Percentiles rank a stretch among this genome's conserved stretches.
These are phyloP conservation scores for Trichophyton schoenleinii DNA, from an alignment of 2,329 filamentous ascomycete genomes.

Conservation along the genomic window DNA sequence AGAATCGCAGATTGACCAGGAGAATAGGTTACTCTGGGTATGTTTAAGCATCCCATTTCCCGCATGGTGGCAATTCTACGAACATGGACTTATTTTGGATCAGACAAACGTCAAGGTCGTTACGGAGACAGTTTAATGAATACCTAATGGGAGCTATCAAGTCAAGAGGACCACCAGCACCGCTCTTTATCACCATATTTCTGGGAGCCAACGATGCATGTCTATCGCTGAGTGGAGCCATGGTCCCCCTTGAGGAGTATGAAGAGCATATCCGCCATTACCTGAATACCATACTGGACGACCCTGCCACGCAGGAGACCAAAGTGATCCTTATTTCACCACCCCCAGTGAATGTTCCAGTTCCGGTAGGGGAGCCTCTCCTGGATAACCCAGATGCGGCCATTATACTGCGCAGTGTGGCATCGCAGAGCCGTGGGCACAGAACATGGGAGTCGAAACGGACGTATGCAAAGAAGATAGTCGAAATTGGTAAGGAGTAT, in stretches of 20 bases:
- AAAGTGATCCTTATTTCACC: constrained; percentile 29
- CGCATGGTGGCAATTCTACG: not conserved
- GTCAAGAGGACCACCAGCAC: constrained; percentile 14
- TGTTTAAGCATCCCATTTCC: not conserved
- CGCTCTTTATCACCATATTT: constrained; percentile 30
- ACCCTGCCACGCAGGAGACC: constrained; percentile 20
- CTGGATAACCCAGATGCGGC: constrained; percentile 3
- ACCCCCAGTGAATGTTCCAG: constrained; percentile 24
- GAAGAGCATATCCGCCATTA: constrained; percentile 26
- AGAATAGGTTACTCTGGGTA: constrained; percentile 14
- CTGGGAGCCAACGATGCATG: constrained; percentile 31
- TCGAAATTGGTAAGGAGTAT: constrained; percentile 26
- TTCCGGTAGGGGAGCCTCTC: not conserved
- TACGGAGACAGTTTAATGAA: constrained; percentile 10
- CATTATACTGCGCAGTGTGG: constrained; percentile 1
- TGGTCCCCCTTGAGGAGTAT: constrained; percentile 24
- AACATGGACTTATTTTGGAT: not conserved
- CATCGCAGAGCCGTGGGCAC: constrained; percentile 16
- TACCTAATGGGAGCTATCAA: constrained; percentile 9
- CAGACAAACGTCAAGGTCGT: constrained; percentile 13
- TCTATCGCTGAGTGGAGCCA: constrained; percentile 16
- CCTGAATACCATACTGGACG: constrained; percentile 23
- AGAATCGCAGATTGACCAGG: not conserved
- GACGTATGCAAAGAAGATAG: constrained; percentile 26
- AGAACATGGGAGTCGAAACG: constrained; percentile 29